phyloP scores from a whole-genome alignment of 805 yeast species.

The Candida quercuum region DNA sequence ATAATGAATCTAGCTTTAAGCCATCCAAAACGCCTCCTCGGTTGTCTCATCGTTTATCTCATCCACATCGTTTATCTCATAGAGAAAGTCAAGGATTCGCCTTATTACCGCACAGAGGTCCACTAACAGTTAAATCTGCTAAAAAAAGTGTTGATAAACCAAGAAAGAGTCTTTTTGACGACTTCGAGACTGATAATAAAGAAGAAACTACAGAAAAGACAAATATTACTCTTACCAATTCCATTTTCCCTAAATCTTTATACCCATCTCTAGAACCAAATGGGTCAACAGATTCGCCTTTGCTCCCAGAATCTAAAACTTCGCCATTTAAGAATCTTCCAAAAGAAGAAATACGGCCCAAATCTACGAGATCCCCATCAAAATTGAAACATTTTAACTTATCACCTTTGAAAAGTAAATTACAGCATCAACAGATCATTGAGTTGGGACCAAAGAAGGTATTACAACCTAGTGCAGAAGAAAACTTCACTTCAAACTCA shows the following conservation, averaged over 20 bases:
- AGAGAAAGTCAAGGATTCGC: conserved; percentile 28
- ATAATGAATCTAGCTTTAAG: conserved; percentile 2
- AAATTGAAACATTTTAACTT: background rate
- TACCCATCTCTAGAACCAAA: conserved; percentile 17
- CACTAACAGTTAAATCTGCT: conserved; percentile 24
- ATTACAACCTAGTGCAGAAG: too few species aligned
- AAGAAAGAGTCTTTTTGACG: conserved; percentile 16
- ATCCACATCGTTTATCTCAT: conserved; percentile 11
- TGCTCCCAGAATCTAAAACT: conserved; percentile 2
- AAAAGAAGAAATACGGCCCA: conserved; percentile 5
- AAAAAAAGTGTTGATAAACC: conserved; percentile 12
- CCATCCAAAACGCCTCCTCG: conserved; percentile 11
- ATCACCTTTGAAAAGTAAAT: conserved; percentile 2
- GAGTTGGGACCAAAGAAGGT: too few species aligned
- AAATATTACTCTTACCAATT: conserved; percentile 4
- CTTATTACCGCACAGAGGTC: conserved; percentile 25
- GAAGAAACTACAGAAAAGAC: conserved; percentile 6
- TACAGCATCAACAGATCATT: too few species aligned
- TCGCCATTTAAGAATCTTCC: conserved; percentile 5
- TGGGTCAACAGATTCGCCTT: conserved; percentile 5
- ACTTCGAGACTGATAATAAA: conserved; percentile 3
- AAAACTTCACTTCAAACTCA: conserved; percentile 6
- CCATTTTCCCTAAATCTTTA: conserved; percentile 6
- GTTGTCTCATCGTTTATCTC: too few species aligned
- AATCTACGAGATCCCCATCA: conserved; percentile 1